A percentile compares a stretch with the other conserved stretches of the same genome.
Conservation (phyloP, 2,329 filamentous ascomycete genomes). For the Trichoderma semiorbis region DNA sequence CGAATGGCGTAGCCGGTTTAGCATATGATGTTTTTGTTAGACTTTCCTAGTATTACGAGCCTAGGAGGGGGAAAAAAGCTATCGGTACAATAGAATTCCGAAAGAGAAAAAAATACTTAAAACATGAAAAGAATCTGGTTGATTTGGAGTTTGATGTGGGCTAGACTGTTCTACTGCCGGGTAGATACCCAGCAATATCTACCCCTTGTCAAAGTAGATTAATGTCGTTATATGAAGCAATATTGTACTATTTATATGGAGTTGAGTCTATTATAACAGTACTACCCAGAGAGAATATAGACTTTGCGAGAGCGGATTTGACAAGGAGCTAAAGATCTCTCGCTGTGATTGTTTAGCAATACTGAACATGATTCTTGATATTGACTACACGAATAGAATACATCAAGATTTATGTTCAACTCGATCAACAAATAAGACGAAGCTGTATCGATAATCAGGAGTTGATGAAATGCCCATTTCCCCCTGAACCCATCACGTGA, state of each 20-base stretch:
- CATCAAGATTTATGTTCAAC: background rate
- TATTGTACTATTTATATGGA: background rate
- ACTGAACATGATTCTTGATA: background rate
- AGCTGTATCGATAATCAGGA: background rate
- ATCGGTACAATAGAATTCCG: slow-evolving; percentile 17
- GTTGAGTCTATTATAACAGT: too few species aligned
- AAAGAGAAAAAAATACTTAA: slow-evolving; percentile 8
- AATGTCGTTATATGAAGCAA: background rate
- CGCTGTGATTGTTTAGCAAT: background rate
- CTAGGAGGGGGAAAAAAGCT: slow-evolving; percentile 14
- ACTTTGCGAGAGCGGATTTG: background rate
- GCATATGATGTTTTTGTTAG: slow-evolving; percentile 32
- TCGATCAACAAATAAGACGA: background rate
- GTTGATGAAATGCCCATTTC: background rate
- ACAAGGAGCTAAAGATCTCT: background rate
- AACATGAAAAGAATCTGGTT: background rate
- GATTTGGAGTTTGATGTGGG: background rate
- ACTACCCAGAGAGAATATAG: background rate
- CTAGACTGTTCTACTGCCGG: background rate
- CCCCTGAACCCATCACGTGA: slow-evolving; percentile 7
- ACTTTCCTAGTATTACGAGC: slow-evolving; percentile 14
- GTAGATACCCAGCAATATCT: background rate
- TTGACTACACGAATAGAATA: background rate
- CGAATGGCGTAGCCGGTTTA: slow-evolving; percentile 38
- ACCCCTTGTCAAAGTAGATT: background rate